Evolutionary conservation across 371 early-diverging fungal species (phyloP).

Genomic region (Apophysomyces elegans): DNA sequence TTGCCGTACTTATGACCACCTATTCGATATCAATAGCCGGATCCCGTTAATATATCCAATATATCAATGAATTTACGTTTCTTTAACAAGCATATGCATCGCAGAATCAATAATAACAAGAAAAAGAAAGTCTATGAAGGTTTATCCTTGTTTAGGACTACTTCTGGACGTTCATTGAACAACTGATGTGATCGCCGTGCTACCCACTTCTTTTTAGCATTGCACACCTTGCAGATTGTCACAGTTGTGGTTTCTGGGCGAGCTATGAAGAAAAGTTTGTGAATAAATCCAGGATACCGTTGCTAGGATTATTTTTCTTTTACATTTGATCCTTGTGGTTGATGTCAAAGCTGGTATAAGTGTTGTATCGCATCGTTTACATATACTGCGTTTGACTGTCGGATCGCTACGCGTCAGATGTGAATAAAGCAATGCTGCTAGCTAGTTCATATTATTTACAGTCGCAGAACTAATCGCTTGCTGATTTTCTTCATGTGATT

Average conservation of each 20-base stretch:
- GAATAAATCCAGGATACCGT: neutral
- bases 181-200: conserved; percentile 15
- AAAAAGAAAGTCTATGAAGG: neutral
- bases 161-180: conserved; percentile 15
- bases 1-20: too few relatives aligned
- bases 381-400: conserved; percentile 35
- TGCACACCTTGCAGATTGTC: conserved; percentile 26
- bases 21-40: too few relatives aligned
- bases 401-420: conserved; percentile 35
- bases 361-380: conserved; percentile 49
- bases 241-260: conserved; percentile 30
- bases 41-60: too few relatives aligned
- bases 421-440: neutral
- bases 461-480: conserved; percentile 36
- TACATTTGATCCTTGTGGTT: conserved; percentile 34
- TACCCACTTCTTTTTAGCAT: conserved; percentile 15
- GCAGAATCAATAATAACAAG: too few relatives aligned
- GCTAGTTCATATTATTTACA: conserved; percentile 24
- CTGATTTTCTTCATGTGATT: conserved; percentile 42
- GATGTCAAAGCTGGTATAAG: conserved; percentile 40
- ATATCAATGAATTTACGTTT: too few relatives aligned
- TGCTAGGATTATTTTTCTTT: neutral
- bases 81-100: too few relatives aligned
- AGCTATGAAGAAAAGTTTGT: conserved; percentile 18
- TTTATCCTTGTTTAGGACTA: conserved; percentile 11